These are phyloP conservation scores for Biscogniauxia sp. DNA, from an alignment of 2,329 filamentous ascomycete species.

Conservation along the genomic window DNA sequence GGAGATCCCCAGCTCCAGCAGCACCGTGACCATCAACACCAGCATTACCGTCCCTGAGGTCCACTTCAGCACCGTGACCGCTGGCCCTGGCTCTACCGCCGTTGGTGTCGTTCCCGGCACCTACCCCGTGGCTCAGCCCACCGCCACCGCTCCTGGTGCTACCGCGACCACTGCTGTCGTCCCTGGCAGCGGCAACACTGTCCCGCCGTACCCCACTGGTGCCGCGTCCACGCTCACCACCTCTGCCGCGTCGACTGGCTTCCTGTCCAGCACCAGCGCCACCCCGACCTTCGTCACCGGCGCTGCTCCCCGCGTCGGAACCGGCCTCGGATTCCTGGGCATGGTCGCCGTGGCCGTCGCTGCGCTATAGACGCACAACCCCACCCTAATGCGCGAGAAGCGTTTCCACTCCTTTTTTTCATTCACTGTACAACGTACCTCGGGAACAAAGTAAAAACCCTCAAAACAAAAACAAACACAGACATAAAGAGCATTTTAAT, in stretches of 20 bases:
- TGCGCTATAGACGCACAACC: conserved; percentile 40
- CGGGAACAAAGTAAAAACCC: neutral
- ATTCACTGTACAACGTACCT: neutral
- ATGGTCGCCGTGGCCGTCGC: conserved; percentile 44
- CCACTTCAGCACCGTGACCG: conserved; percentile 34
- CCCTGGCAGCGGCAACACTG: conserved; percentile 24
- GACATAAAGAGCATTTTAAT: conserved; percentile 36
- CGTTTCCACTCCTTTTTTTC: conserved; percentile 1
- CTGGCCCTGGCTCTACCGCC: conserved; percentile 35
- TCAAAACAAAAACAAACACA: neutral
- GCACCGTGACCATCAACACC: conserved; percentile 45
- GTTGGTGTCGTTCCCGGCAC: conserved; percentile 43
- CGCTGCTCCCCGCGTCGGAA: conserved; percentile 35
- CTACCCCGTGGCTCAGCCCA: conserved; percentile 28
- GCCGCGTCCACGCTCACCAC: conserved; percentile 37
- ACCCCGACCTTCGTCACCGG: conserved; percentile 30
- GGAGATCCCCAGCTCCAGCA: conserved; percentile 50
- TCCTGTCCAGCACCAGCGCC: conserved; percentile 21
- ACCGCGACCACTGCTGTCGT: conserved; percentile 30
- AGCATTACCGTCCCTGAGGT: conserved; percentile 45
- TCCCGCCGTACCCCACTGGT: conserved; percentile 36
- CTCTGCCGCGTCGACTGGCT: conserved; percentile 37
- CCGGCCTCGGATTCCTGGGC: conserved; percentile 45
- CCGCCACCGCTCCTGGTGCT: conserved; percentile 31
- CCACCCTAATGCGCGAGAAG: neutral